phyloP scores from a whole-genome alignment of 2,329 filamentous ascomycete genomes.

The Grosmannia clavigera region DNA sequence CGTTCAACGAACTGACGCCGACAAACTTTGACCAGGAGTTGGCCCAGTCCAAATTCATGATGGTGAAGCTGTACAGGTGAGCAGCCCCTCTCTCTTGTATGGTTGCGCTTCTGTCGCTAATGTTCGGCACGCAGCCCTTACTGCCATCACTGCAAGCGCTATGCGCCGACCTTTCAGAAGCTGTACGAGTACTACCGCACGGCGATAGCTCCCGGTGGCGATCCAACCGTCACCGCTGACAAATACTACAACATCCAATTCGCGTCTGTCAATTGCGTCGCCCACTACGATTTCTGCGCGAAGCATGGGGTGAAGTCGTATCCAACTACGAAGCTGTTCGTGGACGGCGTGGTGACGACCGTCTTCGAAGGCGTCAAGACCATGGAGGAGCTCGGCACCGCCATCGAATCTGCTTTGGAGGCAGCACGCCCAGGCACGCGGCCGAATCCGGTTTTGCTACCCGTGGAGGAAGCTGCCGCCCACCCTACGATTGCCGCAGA shows the following conservation, averaged over 20 bases:
- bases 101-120: conserved; percentile 2
- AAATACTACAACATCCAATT: conserved; percentile 86
- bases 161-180: conserved; percentile 81
- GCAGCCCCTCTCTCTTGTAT: background rate
- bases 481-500: conserved; percentile 22
- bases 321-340: conserved; percentile 68
- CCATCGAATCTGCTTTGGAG: conserved; percentile 68
- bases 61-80: conserved; percentile 59
- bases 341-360: conserved; percentile 59
- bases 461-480: conserved; percentile 52
- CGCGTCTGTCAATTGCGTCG: conserved; percentile 72
- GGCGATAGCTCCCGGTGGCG: conserved; percentile 53
- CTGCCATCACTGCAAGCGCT: conserved; percentile 62
- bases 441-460: conserved; percentile 54
- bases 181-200: conserved; percentile 92
- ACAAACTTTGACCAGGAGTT: conserved; percentile 44
- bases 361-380: conserved; percentile 53
- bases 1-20: conserved; percentile 47
- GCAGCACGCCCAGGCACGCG: conserved; percentile 69
- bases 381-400: conserved; percentile 33
- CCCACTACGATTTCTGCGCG: conserved; percentile 65
- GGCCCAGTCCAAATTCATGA: conserved; percentile 37
- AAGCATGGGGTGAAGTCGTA: conserved; percentile 56
- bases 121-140: conserved; percentile 31
- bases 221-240: conserved; percentile 51